A percentile compares a stretch with the other conserved stretches of the same genome.
phyloP scores from a whole-genome alignment of 495 filamentous ascomycete species.

The Opeltia flavorubescens region DNA sequence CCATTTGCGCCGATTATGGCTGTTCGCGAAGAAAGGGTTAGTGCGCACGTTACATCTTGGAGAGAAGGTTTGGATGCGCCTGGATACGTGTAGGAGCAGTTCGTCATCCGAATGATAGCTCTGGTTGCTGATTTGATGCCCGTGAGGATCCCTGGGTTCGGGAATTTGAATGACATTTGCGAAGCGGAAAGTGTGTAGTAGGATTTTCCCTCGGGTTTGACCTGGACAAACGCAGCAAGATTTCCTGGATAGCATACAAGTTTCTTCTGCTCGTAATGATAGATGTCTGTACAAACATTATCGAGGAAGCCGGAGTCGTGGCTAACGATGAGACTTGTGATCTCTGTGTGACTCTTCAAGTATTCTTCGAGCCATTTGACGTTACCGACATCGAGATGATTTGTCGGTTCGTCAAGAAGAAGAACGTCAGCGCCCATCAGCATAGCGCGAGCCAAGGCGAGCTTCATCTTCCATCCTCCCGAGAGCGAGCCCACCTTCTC shows the following conservation, averaged over 20 bases:
- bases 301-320: constrained; percentile 98
- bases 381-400: constrained; percentile 93
- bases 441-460: constrained; percentile 93
- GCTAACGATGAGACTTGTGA: constrained; percentile 92
- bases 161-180: constrained; percentile 93
- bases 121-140: constrained; percentile 91
- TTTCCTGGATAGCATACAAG: constrained; percentile 91
- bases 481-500: constrained; percentile 87
- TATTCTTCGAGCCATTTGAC: constrained; percentile 94
- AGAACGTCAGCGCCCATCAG: constrained; percentile 89
- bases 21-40: constrained; percentile 80
- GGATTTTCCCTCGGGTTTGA: constrained; percentile 91
- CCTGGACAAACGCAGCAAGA: constrained; percentile 78
- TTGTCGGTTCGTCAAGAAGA: constrained; percentile 95
- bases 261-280: constrained; percentile 98
- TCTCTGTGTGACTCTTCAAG: constrained; percentile 87
- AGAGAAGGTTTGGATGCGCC: constrained; percentile 73
- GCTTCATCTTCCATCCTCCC: constrained; percentile 99
- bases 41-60: constrained; percentile 67
- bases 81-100: constrained; percentile 83
- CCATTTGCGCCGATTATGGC: constrained; percentile 96
- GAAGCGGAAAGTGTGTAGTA: constrained; percentile 95
- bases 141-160: constrained; percentile 80
- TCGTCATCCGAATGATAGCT: constrained; percentile 88
- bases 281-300: constrained; percentile 95